Percentiles rank a stretch among this genome's conserved stretches.
Conservation (phyloP, 176 grass and related monocot species). For the Aegilops speltoides region DNA sequence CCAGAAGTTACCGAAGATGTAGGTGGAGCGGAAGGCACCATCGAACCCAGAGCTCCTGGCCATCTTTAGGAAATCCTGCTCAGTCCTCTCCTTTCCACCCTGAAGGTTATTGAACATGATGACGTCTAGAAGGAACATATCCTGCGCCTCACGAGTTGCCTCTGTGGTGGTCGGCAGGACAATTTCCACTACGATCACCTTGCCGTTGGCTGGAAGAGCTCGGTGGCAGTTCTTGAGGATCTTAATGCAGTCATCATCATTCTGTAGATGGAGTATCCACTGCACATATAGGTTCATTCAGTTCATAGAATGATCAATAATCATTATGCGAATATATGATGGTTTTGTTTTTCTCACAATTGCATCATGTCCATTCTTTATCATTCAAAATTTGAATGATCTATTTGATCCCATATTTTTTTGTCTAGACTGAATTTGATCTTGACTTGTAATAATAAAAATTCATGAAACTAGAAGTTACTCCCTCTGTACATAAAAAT, state of each 20-base stretch:
- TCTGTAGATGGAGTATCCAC: neutral
- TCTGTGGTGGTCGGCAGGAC: neutral
- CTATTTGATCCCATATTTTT: too few relatives aligned
- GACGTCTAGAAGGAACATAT: neutral
- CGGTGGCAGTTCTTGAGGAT: conserved; percentile 5
- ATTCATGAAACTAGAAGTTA: too few relatives aligned
- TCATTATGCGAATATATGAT: too few relatives aligned
- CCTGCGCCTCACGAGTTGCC: neutral
- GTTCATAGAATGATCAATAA: too few relatives aligned
- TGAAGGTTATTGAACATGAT: neutral
- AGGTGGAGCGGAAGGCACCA: neutral
- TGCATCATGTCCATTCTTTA: too few relatives aligned
- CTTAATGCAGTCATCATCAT: neutral
- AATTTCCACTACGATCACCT: neutral
- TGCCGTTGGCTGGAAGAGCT: neutral
- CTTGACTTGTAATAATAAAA: too few relatives aligned
- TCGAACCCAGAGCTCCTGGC: neutral
- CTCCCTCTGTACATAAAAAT: too few relatives aligned
- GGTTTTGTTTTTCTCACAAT: too few relatives aligned
- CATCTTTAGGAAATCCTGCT: neutral
- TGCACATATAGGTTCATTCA: neutral
- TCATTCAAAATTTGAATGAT: too few relatives aligned
- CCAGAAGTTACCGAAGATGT: neutral
- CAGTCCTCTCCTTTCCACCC: neutral
- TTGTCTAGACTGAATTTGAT: too few relatives aligned